Evolutionary conservation across 306 rosid species (phyloP).

Genomic region (Fragaria vesca): DNA sequence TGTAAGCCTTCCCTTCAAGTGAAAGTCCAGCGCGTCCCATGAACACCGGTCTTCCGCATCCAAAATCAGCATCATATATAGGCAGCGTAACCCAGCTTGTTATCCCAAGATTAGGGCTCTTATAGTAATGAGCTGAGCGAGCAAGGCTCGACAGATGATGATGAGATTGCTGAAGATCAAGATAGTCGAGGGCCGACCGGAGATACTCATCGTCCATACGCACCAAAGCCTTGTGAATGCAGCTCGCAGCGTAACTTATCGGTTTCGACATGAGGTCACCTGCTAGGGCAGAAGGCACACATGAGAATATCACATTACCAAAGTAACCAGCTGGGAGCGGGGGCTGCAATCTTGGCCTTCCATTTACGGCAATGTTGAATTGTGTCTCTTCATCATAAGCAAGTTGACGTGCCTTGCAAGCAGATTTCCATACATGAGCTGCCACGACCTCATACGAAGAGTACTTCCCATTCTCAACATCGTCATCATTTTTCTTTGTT

Average conservation of each 20-base stretch:
- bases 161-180: slow-evolving; percentile 43
- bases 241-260: slow-evolving; percentile 58
- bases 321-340: slow-evolving; percentile 67
- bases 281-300: slow-evolving; percentile 55
- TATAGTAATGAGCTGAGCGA: slow-evolving; percentile 61
- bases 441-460: slow-evolving; percentile 67
- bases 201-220: slow-evolving; percentile 67
- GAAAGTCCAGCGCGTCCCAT: slow-evolving; percentile 78
- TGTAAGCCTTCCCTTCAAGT: slow-evolving; percentile 61
- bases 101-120: slow-evolving; percentile 72
- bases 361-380: slow-evolving; percentile 61
- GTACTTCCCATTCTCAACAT: slow-evolving; percentile 25
- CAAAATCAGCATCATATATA: slow-evolving; percentile 76
- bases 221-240: slow-evolving; percentile 51
- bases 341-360: slow-evolving; percentile 61
- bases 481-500: neutral
- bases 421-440: slow-evolving; percentile 64
- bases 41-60: slow-evolving; percentile 77
- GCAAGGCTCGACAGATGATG: slow-evolving; percentile 53
- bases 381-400: slow-evolving; percentile 57
- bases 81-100: slow-evolving; percentile 78
- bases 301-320: slow-evolving; percentile 62
- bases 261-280: slow-evolving; percentile 66
- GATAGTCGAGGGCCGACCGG: slow-evolving; percentile 62
- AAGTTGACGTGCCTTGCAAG: slow-evolving; percentile 56